Percentiles rank a stretch among this genome's conserved stretches.
phyloP scores from a whole-genome alignment of 1,284 basidiomycete genomes.

The Sporisorium scitamineum region DNA sequence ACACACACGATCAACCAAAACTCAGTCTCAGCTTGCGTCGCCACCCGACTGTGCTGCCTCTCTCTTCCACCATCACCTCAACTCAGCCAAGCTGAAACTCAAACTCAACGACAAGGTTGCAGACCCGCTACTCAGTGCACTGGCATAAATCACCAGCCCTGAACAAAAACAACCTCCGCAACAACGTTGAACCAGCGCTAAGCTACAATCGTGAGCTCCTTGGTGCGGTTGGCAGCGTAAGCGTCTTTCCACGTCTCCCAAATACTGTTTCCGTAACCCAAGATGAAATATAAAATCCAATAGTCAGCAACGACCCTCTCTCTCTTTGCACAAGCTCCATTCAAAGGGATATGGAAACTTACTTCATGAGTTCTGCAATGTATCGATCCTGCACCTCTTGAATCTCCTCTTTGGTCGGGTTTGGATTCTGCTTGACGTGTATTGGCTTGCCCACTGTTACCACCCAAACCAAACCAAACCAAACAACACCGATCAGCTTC shows the following conservation, averaged over 20 bases:
- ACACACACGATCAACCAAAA: too few relatives aligned
- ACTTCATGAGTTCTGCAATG: constrained; percentile 78
- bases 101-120: neutral
- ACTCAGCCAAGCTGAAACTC: neutral
- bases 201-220: constrained; percentile 66
- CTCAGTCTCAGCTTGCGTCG: neutral
- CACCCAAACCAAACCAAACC: neutral
- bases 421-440: constrained; percentile 79
- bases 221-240: constrained; percentile 63
- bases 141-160: neutral
- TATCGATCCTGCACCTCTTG: constrained; percentile 84
- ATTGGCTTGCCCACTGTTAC: constrained; percentile 82
- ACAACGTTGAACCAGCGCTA: constrained; percentile 1
- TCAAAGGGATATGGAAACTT: constrained; percentile 15
- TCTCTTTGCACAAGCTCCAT: neutral
- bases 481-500: neutral
- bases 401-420: constrained; percentile 84
- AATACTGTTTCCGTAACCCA: constrained; percentile 36
- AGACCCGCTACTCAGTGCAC: too few relatives aligned
- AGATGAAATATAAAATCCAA: neutral
- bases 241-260: constrained; percentile 68
- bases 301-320: neutral
- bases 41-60: neutral
- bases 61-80: too few relatives aligned
- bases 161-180: neutral